phyloP scores from a whole-genome alignment of 1,284 basidiomycete genomes.

The Xerocomus minutiporus region DNA sequence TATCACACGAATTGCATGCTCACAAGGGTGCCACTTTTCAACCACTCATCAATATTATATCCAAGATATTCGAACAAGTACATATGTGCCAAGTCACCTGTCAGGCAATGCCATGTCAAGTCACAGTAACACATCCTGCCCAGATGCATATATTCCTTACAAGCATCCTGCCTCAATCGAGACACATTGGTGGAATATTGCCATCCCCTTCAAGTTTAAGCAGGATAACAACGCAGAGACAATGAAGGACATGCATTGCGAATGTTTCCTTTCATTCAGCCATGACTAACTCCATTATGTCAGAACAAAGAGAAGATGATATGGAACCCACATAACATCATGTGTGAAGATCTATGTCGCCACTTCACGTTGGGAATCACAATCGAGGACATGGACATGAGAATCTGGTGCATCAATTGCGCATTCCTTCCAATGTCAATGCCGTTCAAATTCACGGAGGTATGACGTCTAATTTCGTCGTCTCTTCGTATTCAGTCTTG shows the following conservation, averaged over 20 bases:
- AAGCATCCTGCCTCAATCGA: background rate
- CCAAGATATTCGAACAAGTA: background rate
- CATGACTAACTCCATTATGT: background rate
- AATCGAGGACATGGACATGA: slow-evolving; percentile 8
- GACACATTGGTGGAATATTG: slow-evolving; percentile 11
- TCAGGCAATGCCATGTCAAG: background rate
- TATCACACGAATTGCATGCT: no score
- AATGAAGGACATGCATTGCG: background rate
- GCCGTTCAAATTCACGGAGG: slow-evolving; percentile 4
- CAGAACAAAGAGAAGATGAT: slow-evolving; percentile 15
- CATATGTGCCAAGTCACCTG: background rate
- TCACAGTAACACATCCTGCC: slow-evolving; percentile 5
- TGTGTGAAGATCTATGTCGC: slow-evolving; percentile 7
- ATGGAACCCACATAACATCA: slow-evolving; percentile 15
- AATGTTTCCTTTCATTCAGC: background rate
- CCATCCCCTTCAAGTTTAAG: slow-evolving; percentile 12
- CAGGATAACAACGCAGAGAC: background rate
- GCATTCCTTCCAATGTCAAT: slow-evolving; percentile 5
- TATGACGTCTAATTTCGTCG: background rate
- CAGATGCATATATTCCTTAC: slow-evolving; percentile 4
- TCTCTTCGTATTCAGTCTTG: background rate
- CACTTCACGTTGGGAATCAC: slow-evolving; percentile 12
- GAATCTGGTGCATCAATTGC: slow-evolving; percentile 9
- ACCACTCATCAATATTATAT: slow-evolving; percentile 2
- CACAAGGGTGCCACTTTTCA: no score